Conservation (phyloP, 345 rosid species). For the Garcia nutans region DNA sequence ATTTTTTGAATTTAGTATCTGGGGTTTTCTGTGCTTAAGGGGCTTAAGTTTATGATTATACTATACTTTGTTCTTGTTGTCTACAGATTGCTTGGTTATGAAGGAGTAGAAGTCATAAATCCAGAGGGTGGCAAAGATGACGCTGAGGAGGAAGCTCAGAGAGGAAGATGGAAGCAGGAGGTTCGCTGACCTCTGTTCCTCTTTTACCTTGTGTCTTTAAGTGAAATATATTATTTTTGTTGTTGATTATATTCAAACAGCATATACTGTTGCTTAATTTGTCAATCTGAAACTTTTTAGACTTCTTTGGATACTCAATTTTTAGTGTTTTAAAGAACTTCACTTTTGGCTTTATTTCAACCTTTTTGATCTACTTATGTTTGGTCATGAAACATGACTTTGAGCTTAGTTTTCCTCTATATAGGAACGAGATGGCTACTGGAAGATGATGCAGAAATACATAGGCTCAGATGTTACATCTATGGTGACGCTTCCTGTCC, state of each 20-base stretch:
- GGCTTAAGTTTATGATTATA: not conserved
- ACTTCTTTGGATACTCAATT: too few relatives aligned
- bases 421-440: slow-evolving; percentile 82
- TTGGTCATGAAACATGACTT: not conserved
- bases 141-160: slow-evolving; percentile 87
- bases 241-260: too few relatives aligned
- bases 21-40: not conserved
- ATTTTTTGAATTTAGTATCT: not conserved
- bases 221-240: not conserved
- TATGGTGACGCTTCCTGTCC: slow-evolving; percentile 93
- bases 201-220: not conserved
- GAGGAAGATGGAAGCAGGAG: slow-evolving; percentile 93
- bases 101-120: slow-evolving; percentile 86
- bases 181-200: slow-evolving; percentile 21
- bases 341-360: too few relatives aligned
- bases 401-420: slow-evolving; percentile 8
- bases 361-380: too few relatives aligned
- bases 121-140: slow-evolving; percentile 97
- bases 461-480: slow-evolving; percentile 87
- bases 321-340: too few relatives aligned
- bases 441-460: slow-evolving; percentile 96
- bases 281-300: too few relatives aligned
- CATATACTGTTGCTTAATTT: too few relatives aligned
- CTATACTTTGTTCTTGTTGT: not conserved
- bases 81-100: slow-evolving; percentile 56